These are phyloP conservation scores for Xerocomus brunneocitrinus DNA, from an alignment of 768 basidiomycete genomes.

Conservation along the genomic window DNA sequence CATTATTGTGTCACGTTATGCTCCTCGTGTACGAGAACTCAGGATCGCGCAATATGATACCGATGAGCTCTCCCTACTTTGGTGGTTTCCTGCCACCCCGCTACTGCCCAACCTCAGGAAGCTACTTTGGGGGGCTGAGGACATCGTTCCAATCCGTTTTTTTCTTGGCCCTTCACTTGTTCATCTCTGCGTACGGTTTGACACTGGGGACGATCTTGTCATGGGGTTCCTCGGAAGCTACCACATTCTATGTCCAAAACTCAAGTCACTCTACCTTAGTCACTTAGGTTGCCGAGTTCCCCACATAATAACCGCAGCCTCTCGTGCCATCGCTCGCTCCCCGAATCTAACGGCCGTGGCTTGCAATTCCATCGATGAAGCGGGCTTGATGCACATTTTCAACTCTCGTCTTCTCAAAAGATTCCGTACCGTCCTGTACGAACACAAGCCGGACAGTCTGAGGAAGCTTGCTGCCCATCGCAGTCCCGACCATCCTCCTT, in stretches of 20 bases:
- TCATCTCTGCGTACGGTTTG: background rate
- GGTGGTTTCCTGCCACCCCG: background rate
- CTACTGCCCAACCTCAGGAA: background rate
- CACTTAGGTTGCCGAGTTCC: background rate
- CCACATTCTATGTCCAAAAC: background rate
- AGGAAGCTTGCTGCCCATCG: background rate
- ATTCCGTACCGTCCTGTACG: background rate
- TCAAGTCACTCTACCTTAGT: background rate
- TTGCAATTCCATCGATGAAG: background rate
- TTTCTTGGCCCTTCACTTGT: background rate
- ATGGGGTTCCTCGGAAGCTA: background rate
- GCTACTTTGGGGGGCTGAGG: background rate
- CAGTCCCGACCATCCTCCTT: background rate
- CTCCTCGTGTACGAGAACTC: background rate
- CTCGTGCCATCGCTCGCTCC: background rate
- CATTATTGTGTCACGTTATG: background rate
- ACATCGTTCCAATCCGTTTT: background rate
- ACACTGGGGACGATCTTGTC: background rate
- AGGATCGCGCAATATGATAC: background rate
- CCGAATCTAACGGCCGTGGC: background rate
- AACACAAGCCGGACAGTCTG: too few species aligned
- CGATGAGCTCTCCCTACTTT: too few species aligned
- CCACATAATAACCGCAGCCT: background rate
- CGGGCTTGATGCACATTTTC: background rate
- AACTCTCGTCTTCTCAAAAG: background rate